phyloP scores from a whole-genome alignment of 345 rosid genomes.

The Eucalyptus pauciflora region DNA sequence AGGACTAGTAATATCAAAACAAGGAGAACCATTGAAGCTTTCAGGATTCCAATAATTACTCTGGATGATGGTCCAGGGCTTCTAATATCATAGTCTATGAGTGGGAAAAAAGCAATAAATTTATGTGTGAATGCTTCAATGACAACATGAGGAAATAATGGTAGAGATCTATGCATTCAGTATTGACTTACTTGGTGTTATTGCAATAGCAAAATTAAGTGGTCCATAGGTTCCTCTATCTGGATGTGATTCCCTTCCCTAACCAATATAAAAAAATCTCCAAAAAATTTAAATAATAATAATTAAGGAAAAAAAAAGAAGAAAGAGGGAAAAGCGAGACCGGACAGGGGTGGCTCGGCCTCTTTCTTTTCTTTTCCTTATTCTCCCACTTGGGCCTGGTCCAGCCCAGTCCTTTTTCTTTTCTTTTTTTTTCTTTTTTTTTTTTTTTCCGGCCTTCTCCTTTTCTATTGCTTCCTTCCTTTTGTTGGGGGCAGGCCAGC shows the following conservation, averaged over 20 bases:
- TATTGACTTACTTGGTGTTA: constrained; percentile 58
- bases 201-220: constrained; percentile 64
- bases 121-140: not conserved
- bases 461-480: no score
- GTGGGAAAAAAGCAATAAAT: not conserved
- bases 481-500: no score
- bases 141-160: not conserved
- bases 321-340: no score
- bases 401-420: no score
- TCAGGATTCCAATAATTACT: constrained; percentile 59
- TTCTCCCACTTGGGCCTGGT: no score
- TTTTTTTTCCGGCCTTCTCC: no score
- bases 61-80: constrained; percentile 43
- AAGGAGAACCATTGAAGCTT: constrained; percentile 26
- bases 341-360: no score
- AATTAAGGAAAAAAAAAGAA: no score
- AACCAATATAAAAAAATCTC: constrained; percentile 71
- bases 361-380: no score
- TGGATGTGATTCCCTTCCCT: constrained; percentile 65
- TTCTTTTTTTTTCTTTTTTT: no score
- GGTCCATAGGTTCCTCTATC: constrained; percentile 70
- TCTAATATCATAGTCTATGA: constrained; percentile 55
- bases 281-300: not conserved
- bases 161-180: not conserved
- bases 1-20: constrained; percentile 29